Base-by-base conservation (phyloP, 2,329 filamentous ascomycete genomes). In the Fusarium goolgardi region DNA sequence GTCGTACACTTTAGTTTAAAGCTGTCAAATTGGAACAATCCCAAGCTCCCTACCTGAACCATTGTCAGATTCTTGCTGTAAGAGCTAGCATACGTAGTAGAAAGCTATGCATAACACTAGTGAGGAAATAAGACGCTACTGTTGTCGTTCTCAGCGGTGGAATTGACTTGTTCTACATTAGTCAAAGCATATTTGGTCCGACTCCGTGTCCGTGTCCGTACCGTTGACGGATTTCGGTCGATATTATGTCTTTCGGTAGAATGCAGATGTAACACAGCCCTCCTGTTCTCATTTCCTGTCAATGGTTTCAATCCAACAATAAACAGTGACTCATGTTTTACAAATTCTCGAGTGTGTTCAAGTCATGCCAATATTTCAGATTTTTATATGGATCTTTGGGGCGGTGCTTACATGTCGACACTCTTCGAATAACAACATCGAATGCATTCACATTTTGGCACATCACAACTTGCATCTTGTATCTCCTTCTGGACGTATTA, bases 141-240 rank as follows among this genome's bases (percentile, higher is more conserved):
- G n/a, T 20, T 16, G 2, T 23, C 20, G 39, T 16, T 34, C 8
- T 15, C 9, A n/a, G 20, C 20, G 34, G 25, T 29, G 45, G 29
- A 1, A 16, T 44, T 60, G 34, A 45, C 27, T 18, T 58, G n/a
- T n/a, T n/a, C 27, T 18, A 34, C 37, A 51, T 20, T 37, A 37
- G 32, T 31, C 37, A 52, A 23, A 40, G 21, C 3, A 40, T 20
- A 16, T 20, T 45, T 51, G 6, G 10, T 34, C 59, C 51, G 40
- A 47, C 59, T 59, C 61, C 61, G 46, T 51, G 51, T 50, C 32
- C 35, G 4, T 44, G 27, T 34, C 31, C 12, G n/a, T 47, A n/a
- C 10, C 13, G 4, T 40, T 35, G 13, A 25, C 16, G 21, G 13
- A 6, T 23, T 21, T 21, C 35, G 21, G 31, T 16, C 34, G 20